phyloP scores from a whole-genome alignment of 805 yeast genomes.

The Metschnikowia arizonensis region DNA sequence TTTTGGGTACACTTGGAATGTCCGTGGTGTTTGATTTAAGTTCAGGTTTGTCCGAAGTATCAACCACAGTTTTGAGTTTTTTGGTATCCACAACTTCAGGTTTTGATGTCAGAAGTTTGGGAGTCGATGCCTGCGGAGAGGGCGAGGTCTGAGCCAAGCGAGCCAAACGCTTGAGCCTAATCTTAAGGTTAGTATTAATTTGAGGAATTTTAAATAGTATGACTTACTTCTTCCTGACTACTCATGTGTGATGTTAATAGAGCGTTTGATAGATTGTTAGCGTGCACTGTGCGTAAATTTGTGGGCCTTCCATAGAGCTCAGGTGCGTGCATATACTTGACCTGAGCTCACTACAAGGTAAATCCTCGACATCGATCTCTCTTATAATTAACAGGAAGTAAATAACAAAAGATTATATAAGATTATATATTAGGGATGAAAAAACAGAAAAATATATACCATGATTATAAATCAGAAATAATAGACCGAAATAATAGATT shows the following conservation, averaged over 20 bases:
- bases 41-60: not conserved
- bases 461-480: no score
- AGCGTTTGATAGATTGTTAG: not conserved
- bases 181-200: constrained; percentile 24
- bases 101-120: not conserved
- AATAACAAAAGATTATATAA: no score
- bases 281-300: not conserved
- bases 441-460: no score
- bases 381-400: no score
- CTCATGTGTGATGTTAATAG: constrained; percentile 12
- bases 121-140: constrained; percentile 1
- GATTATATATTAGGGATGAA: no score
- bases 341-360: no score
- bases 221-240: constrained; percentile 19
- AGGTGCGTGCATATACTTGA: not conserved
- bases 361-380: no score
- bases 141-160: constrained; percentile 30
- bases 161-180: constrained; percentile 52
- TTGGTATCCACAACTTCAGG: not conserved
- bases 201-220: no score
- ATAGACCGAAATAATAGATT: no score
- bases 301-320: not conserved
- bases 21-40: not conserved
- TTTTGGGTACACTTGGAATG: not conserved
- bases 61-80: not conserved